phyloP scores from a whole-genome alignment of 305 asterid genomes.

The Rubia tinctorum region DNA sequence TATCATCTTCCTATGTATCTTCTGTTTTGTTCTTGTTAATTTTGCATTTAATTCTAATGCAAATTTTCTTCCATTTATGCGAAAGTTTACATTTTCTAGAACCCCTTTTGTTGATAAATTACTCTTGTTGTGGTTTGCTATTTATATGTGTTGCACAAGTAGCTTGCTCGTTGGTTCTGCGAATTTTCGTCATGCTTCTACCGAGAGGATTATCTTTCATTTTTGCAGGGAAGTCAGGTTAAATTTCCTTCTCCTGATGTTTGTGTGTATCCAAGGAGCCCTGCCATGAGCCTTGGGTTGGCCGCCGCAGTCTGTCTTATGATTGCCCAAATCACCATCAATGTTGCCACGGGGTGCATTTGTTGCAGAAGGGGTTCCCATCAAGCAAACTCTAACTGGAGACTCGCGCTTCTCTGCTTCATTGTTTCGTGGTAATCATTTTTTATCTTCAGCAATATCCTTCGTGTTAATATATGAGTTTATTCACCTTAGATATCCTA shows the following conservation, averaged over 20 bases:
- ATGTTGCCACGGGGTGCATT: constrained; percentile 68
- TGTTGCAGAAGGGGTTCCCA: constrained; percentile 61
- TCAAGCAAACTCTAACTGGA: constrained; percentile 59
- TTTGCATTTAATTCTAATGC: not conserved
- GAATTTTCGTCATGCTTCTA: constrained; percentile 7
- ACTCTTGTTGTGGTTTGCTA: not conserved
- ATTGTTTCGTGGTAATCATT: constrained; percentile 66
- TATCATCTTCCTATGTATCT: not conserved
- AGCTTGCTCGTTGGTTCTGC: not conserved
- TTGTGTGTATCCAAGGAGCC: constrained; percentile 83
- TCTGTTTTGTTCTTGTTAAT: not conserved
- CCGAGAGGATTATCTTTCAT: not conserved
- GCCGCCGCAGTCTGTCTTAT: constrained; percentile 61
- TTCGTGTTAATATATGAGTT: too few relatives aligned
- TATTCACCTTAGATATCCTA: not conserved
- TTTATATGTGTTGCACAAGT: not conserved
- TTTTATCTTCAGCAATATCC: not conserved
- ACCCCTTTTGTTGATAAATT: not conserved
- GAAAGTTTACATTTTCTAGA: not conserved
- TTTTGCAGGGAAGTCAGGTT: constrained; percentile 58
- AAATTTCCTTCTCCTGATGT: constrained; percentile 48
- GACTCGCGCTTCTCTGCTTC: constrained; percentile 61
- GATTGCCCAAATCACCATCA: constrained; percentile 68
- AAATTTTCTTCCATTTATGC: not conserved
- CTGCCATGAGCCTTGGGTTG: constrained; percentile 70